phyloP scores from a whole-genome alignment of 768 basidiomycete genomes.

The Tylopilus subfusipes region DNA sequence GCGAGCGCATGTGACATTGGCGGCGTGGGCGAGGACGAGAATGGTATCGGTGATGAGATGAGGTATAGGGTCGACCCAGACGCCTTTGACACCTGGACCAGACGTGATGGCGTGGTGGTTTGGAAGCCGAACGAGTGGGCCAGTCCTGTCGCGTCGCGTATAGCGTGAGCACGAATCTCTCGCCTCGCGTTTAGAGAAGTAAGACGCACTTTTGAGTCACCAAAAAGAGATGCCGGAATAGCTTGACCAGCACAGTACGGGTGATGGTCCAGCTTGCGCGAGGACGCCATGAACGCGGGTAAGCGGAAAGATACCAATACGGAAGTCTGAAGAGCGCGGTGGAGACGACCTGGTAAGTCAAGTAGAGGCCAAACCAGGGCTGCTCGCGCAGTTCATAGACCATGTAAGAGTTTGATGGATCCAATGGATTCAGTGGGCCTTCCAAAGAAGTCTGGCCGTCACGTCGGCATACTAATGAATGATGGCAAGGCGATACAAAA shows the following conservation, averaged over 20 bases:
- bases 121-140: constrained; percentile 16
- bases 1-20: constrained; percentile 24
- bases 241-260: constrained; percentile 17
- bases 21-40: constrained; percentile 24
- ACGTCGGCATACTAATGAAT: background rate
- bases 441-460: background rate
- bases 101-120: constrained; percentile 19
- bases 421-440: too few species aligned
- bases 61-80: constrained; percentile 36
- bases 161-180: background rate
- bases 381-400: constrained; percentile 4
- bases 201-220: constrained; percentile 22
- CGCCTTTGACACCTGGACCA: constrained; percentile 25
- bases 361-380: constrained; percentile 17
- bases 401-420: background rate
- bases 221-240: constrained; percentile 17
- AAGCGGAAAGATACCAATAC: constrained; percentile 22
- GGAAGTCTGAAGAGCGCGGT: constrained; percentile 23
- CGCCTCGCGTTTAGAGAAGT: too few species aligned
- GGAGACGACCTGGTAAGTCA: constrained; percentile 20
- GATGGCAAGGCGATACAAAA: background rate
- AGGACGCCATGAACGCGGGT: constrained; percentile 22
- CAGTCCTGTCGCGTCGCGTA: constrained; percentile 10
- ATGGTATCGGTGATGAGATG: constrained; percentile 34
- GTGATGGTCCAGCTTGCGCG: constrained; percentile 23